Evolutionary conservation across 768 basidiomycete genomes (phyloP).

Genomic region (Pisolithus tinctorius): DNA sequence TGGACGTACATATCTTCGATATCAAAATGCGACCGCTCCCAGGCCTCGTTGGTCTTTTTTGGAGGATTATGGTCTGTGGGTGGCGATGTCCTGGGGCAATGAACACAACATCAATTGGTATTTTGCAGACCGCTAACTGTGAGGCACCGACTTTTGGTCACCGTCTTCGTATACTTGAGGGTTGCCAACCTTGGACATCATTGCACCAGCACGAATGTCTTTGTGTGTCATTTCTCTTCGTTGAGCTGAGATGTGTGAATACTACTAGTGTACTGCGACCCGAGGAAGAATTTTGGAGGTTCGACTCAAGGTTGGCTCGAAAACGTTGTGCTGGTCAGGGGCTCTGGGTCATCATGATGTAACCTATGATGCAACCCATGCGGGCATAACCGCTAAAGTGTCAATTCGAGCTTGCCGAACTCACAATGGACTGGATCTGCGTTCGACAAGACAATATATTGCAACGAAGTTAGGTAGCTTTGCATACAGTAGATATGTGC

Average conservation of each 20-base stretch:
- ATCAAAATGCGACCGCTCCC: slow-evolving; percentile 31
- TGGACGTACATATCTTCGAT: slow-evolving; percentile 35
- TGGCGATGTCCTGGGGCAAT: slow-evolving; percentile 16
- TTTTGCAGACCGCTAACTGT: slow-evolving; percentile 3
- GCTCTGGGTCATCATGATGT: neutral
- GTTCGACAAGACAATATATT: no score
- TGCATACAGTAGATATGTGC: no score
- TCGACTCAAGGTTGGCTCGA: no score
- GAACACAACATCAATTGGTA: slow-evolving; percentile 1
- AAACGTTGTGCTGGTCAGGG: neutral
- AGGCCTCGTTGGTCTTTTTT: slow-evolving; percentile 26
- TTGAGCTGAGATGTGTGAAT: neutral
- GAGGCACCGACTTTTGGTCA: slow-evolving; percentile 35
- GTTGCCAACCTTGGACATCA: slow-evolving; percentile 48
- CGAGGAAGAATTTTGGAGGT: no score
- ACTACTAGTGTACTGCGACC: neutral
- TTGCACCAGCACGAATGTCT: slow-evolving; percentile 26
- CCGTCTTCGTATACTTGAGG: slow-evolving; percentile 40
- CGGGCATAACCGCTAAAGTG: neutral
- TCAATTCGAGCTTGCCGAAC: no score
- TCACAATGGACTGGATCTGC: no score
- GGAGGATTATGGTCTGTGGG: slow-evolving; percentile 15
- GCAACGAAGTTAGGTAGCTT: no score
- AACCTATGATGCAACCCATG: neutral
- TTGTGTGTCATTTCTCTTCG: slow-evolving; percentile 9